phyloP scores from a whole-genome alignment of 106 monocot species.

The Acanthochlamys bracteata region DNA sequence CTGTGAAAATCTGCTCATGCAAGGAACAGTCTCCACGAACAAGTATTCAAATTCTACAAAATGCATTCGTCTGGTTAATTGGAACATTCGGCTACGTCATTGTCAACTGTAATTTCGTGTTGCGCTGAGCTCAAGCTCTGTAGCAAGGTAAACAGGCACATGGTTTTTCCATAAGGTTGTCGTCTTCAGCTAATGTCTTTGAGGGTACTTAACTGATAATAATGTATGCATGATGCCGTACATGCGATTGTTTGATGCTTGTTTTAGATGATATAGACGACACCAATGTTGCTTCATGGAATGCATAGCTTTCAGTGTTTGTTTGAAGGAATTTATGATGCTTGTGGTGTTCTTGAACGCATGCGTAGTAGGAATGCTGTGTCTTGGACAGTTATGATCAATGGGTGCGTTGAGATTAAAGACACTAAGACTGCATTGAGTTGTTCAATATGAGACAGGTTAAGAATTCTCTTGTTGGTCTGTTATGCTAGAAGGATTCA shows the following conservation, averaged over 20 bases:
- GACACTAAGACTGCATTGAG: constrained; percentile 14
- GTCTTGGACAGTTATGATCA: constrained; percentile 63
- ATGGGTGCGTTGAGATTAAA: constrained; percentile 24
- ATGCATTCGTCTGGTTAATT: constrained; percentile 20
- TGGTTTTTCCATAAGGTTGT: constrained; percentile 29
- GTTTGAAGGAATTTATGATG: constrained; percentile 16
- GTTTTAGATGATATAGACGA: constrained; percentile 26
- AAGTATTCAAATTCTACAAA: constrained; percentile 24
- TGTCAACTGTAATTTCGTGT: constrained; percentile 35
- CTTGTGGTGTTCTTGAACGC: constrained; percentile 38
- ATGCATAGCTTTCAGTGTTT: constrained; percentile 47
- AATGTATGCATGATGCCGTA: constrained; percentile 44
- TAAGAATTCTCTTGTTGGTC: constrained; percentile 55
- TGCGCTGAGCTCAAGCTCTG: constrained; percentile 35
- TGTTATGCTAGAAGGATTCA: constrained; percentile 56
- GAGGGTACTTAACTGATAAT: constrained; percentile 51
- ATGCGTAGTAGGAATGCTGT: constrained; percentile 47
- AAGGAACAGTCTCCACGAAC: constrained; percentile 1
- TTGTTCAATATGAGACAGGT: constrained; percentile 37
- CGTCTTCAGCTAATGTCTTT: constrained; percentile 30
- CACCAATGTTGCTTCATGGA: constrained; percentile 33
- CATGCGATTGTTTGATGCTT: constrained; percentile 18
- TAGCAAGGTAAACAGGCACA: constrained; percentile 32
- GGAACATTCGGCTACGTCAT: constrained; percentile 23
- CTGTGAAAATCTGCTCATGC: constrained; percentile 41